Evolutionary conservation across 768 basidiomycete species (phyloP).

Genomic region (Daedalea quercina): DNA sequence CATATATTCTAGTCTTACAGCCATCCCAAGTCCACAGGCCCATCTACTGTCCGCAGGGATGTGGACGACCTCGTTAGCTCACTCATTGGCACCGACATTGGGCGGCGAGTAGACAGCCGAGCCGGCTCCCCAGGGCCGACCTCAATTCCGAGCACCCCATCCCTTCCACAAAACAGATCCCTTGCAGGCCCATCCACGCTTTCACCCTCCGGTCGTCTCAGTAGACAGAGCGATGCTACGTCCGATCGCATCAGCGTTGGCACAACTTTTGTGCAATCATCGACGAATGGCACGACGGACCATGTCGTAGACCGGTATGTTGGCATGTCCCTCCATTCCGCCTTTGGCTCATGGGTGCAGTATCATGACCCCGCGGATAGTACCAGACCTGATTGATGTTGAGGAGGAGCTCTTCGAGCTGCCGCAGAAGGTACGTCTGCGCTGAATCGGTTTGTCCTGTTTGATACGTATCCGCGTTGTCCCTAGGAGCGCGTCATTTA

Average conservation of each 20-base stretch:
- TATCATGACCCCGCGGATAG: conserved; percentile 53
- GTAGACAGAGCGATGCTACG: conserved; percentile 63
- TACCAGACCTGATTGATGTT: conserved; percentile 80
- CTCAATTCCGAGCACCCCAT: conserved; percentile 68
- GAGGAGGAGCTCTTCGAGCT: conserved; percentile 89
- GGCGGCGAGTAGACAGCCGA: conserved; percentile 45
- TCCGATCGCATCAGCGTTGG: conserved; percentile 41
- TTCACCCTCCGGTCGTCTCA: conserved; percentile 53
- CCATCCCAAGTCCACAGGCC: conserved; percentile 26
- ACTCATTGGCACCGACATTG: conserved; percentile 41
- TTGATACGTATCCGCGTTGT: not conserved
- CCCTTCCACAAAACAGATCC: conserved; percentile 30
- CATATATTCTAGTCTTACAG: not conserved
- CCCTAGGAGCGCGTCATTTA: conserved; percentile 70
- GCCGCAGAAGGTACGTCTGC: conserved; percentile 64
- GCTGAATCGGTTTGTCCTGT: not conserved
- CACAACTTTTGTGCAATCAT: conserved; percentile 37
- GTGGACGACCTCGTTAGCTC: conserved; percentile 67
- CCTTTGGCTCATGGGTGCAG: conserved; percentile 29
- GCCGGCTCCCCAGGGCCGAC: conserved; percentile 66
- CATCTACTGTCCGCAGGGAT: conserved; percentile 43
- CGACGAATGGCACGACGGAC: conserved; percentile 51
- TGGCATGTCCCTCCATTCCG: not conserved
- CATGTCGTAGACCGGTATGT: conserved; percentile 64
- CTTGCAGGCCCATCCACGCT: conserved; percentile 28